These are phyloP conservation scores for Leccinum subrobustum DNA, from an alignment of 1,284 basidiomycete genomes.

Conservation along the genomic window DNA sequence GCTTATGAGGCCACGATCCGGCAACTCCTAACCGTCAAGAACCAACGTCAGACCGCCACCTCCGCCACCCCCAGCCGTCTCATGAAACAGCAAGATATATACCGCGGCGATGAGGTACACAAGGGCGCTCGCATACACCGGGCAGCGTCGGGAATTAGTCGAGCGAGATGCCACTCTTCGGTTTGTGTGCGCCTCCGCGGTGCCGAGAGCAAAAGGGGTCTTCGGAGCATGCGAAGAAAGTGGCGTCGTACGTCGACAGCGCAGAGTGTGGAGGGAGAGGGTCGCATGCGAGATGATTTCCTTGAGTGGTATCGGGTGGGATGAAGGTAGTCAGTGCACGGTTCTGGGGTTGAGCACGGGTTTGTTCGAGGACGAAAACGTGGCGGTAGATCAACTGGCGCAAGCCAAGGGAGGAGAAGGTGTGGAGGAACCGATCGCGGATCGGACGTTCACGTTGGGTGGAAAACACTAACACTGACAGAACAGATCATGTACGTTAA, in stretches of 20 bases:
- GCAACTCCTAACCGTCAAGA: no score
- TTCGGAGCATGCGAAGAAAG: conserved; percentile 69
- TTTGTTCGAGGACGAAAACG: conserved; percentile 37
- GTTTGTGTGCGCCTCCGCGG: conserved; percentile 43
- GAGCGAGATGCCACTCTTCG: conserved; percentile 51
- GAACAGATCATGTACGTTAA: conserved; percentile 13
- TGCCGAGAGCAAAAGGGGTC: conserved; percentile 40
- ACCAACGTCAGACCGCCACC: no score
- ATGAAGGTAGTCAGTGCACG: no score
- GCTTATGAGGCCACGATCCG: no score
- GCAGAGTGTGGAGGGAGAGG: conserved; percentile 71
- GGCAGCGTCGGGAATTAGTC: conserved; percentile 55
- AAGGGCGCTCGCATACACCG: no score
- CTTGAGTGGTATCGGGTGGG: no score
- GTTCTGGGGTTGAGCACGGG: no score
- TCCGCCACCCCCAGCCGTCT: no score
- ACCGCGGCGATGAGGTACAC: no score
- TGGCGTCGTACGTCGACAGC: conserved; percentile 60
- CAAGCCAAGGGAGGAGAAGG: conserved; percentile 44
- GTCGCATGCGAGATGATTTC: conserved; percentile 52
- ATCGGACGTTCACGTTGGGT: conserved; percentile 37
- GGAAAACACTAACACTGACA: conserved; percentile 36
- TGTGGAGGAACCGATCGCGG: conserved; percentile 41
- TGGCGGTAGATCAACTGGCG: conserved; percentile 70
- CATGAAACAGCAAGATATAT: no score